Evolutionary conservation across 257 asterid species (phyloP).

Genomic region (Solanum megistacrolobum): DNA sequence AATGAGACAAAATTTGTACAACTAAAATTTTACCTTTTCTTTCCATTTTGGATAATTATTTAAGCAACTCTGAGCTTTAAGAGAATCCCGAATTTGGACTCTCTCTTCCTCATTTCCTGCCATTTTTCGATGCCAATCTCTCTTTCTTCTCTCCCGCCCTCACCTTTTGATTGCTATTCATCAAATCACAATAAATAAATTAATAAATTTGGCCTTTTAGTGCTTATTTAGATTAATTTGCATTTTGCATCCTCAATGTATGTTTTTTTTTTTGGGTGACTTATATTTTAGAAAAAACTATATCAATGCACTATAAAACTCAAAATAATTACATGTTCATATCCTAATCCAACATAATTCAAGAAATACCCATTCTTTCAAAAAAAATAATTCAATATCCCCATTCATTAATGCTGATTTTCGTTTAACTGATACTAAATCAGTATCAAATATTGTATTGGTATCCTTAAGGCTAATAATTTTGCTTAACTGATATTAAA

Average conservation of each 20-base stretch:
- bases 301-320: too few species aligned
- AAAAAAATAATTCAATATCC: too few species aligned
- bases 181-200: not conserved
- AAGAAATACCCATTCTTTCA: too few species aligned
- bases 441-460: not conserved
- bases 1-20: not conserved
- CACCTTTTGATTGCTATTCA: not conserved
- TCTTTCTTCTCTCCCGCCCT: not conserved
- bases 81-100: slow-evolving; percentile 27
- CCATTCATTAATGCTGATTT: too few species aligned
- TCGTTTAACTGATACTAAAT: too few species aligned
- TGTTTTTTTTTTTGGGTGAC: not conserved
- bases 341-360: too few species aligned
- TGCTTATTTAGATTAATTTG: not conserved
- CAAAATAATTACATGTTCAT: not conserved
- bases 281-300: too few species aligned
- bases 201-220: not conserved
- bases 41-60: slow-evolving; percentile 66
- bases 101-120: slow-evolving; percentile 28
- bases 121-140: slow-evolving; percentile 19
- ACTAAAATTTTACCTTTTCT: slow-evolving; percentile 38
- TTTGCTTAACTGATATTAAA: not conserved
- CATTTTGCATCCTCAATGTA: not conserved
- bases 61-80: slow-evolving; percentile 35
- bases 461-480: too few species aligned